Evolutionary conservation across 2,329 filamentous ascomycete genomes (phyloP).

Genomic region (Curvularia sp.): DNA sequence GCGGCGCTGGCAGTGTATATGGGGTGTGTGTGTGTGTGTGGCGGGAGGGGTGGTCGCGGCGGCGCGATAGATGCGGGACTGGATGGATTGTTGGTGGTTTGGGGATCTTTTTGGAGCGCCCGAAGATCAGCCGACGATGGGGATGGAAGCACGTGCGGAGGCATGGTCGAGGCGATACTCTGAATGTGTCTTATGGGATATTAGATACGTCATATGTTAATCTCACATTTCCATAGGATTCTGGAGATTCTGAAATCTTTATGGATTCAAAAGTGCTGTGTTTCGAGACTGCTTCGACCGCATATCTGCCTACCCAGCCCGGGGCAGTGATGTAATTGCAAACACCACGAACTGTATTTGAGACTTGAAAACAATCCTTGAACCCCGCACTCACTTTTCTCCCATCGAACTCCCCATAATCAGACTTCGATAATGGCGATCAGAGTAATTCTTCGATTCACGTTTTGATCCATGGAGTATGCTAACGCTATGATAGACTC

Average conservation of each 20-base stretch:
- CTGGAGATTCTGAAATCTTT: not conserved
- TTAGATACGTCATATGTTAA: too few species aligned
- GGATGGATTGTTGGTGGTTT: slow-evolving; percentile 7
- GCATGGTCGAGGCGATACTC: not conserved
- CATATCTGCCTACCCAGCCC: not conserved
- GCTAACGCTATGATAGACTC: slow-evolving; percentile 65
- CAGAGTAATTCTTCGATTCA: not conserved
- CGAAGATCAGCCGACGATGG: slow-evolving; percentile 22
- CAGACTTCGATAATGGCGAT: not conserved
- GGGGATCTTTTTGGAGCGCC: slow-evolving; percentile 23
- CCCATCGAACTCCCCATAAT: not conserved
- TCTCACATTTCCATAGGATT: not conserved
- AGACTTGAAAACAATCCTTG: not conserved
- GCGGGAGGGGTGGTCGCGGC: not conserved
- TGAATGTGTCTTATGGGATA: not conserved
- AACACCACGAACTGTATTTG: slow-evolving; percentile 12
- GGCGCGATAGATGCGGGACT: not conserved
- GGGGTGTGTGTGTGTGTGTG: not conserved
- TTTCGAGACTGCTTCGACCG: not conserved
- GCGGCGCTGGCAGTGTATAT: not conserved
- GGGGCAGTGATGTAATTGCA: slow-evolving; percentile 44
- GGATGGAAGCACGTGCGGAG: slow-evolving; percentile 15
- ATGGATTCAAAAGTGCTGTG: not conserved
- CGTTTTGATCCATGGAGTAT: not conserved
- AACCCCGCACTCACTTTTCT: not conserved